Evolutionary conservation across 1,284 basidiomycete genomes (phyloP), one percentile per base, ranked within the genome.

Genomic region (Serendipita sp.): DNA sequence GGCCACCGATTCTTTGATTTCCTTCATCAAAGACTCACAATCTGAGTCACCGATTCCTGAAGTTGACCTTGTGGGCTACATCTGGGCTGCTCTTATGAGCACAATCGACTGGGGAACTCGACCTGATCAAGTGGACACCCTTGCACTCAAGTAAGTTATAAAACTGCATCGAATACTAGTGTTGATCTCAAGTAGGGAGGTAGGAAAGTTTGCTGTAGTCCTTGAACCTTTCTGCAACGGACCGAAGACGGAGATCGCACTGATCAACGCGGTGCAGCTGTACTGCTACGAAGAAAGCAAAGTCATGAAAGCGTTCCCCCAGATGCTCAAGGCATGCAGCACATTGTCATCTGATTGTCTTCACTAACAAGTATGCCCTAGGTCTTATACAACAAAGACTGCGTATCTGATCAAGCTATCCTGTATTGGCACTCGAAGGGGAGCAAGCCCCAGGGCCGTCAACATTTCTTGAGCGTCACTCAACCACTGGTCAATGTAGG

Each of bases 351-450:
- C 4, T 60, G 17, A 30, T 63, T 38, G 49, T 64, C 1, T 12
- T 63, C 60, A 38, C 5, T 35, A 22, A 47, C 35, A 34, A 29
- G 60, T 47, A 15, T 67, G 26, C 64, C 62, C 61, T 67, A 91
- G 88, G 85, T 93, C 70, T 79, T 95, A 73, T 97, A 97, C 77
- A 94, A 93, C 74, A 85, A 88, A 70, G 94, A 98, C 71, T 93
- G 92, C 74, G 82, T 97, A 68, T 89, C 91, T 65, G 92, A 94
- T 71, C 88, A 93, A 73, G 93, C 94, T 66, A 94, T 98, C 71
- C 88, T 97, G 65, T 98, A 96, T 76, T 98, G 94, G 94, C 81
- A 92, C 75, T 85, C 90, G 75, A 98, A 98, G 76, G 94, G 95
- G 64, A 89, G 93, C 63, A 96, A 93, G 77, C 82, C 91, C 1